These are phyloP conservation scores for Niebla homalea DNA, from an alignment of 495 filamentous ascomycete species.

Conservation along the genomic window DNA sequence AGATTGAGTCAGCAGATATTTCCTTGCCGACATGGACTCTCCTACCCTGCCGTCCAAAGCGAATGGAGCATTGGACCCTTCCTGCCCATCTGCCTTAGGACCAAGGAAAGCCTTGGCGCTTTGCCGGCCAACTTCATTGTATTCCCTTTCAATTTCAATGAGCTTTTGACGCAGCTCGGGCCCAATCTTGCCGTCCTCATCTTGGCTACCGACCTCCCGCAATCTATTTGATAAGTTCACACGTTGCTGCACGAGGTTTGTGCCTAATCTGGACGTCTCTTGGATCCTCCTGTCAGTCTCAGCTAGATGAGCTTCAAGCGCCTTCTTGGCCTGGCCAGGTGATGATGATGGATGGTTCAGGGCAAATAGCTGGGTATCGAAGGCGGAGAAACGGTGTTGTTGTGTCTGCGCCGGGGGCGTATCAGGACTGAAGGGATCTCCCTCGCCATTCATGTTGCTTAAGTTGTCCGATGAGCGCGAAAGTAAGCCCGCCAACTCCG, in stretches of 20 bases:
- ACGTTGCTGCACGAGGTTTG: conserved; percentile 70
- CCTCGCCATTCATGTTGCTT: conserved; percentile 9
- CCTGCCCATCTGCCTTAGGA: conserved; percentile 60
- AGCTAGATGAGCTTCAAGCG: conserved; percentile 76
- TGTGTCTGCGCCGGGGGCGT: conserved; percentile 27
- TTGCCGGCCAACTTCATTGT: conserved; percentile 86
- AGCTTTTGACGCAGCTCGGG: conserved; percentile 74
- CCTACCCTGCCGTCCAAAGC: conserved; percentile 29
- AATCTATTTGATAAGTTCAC: conserved; percentile 66
- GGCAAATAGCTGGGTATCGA: conserved; percentile 65
- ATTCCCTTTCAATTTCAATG: conserved; percentile 80
- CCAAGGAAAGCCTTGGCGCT: conserved; percentile 73
- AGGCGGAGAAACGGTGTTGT: conserved; percentile 61
- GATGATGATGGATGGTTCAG: conserved; percentile 61
- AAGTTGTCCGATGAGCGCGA: conserved; percentile 5
- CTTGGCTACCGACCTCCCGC: conserved; percentile 68
- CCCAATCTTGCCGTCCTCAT: conserved; percentile 68
- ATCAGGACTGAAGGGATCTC: conserved; percentile 39
- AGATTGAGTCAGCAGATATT: conserved; percentile 7
- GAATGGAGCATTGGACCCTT: conserved; percentile 48
- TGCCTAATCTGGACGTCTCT: conserved; percentile 79
- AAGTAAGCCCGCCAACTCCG: conserved; percentile 3
- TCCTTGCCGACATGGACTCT: neutral
- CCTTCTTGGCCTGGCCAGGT: conserved; percentile 72
- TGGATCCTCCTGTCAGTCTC: conserved; percentile 86